A percentile compares a stretch with the other conserved stretches of the same genome.
Evolutionary conservation across 2,329 filamentous ascomycete genomes (phyloP).

Genomic region (Paradendryphiella salina): DNA sequence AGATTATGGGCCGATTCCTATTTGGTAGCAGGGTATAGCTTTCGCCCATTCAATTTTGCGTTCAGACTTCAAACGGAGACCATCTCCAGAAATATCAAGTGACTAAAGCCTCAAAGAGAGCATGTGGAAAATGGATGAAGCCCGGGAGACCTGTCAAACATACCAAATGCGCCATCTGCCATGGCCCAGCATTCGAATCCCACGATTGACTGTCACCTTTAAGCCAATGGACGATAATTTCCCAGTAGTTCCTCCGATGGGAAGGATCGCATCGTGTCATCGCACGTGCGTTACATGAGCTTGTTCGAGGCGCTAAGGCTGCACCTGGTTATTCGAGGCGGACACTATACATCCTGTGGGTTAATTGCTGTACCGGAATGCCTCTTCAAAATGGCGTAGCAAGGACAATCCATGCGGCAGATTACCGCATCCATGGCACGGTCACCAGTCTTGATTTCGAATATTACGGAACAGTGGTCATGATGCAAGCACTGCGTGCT

Average conservation of each 20-base stretch:
- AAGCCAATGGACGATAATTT: slow-evolving; percentile 7
- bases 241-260: slow-evolving; percentile 13
- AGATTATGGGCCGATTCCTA: slow-evolving; percentile 6
- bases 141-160: slow-evolving; percentile 4
- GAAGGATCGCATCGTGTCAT: slow-evolving; percentile 8
- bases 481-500: slow-evolving; percentile 2
- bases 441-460: slow-evolving; percentile 9
- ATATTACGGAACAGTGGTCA: slow-evolving; percentile 7
- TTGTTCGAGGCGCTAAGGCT: neutral
- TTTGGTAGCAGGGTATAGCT: slow-evolving; percentile 17
- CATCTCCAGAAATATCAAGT: slow-evolving; percentile 8
- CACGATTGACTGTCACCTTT: slow-evolving; percentile 7
- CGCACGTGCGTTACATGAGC: slow-evolving; percentile 10
- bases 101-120: slow-evolving; percentile 6
- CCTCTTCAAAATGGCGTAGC: slow-evolving; percentile 7
- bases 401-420: slow-evolving; percentile 7
- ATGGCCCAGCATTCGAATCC: slow-evolving; percentile 3
- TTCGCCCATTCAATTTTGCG: slow-evolving; percentile 13
- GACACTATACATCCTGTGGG: slow-evolving; percentile 8
- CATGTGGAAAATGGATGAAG: slow-evolving; percentile 6
- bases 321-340: slow-evolving; percentile 4
- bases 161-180: neutral
- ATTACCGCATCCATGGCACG: slow-evolving; percentile 9
- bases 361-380: slow-evolving; percentile 5
- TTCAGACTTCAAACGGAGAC: slow-evolving; percentile 6